A percentile compares a stretch with the other conserved stretches of the same genome.
Conservation (phyloP, 2,329 filamentous ascomycete species). For the Fusarium sp. region DNA sequence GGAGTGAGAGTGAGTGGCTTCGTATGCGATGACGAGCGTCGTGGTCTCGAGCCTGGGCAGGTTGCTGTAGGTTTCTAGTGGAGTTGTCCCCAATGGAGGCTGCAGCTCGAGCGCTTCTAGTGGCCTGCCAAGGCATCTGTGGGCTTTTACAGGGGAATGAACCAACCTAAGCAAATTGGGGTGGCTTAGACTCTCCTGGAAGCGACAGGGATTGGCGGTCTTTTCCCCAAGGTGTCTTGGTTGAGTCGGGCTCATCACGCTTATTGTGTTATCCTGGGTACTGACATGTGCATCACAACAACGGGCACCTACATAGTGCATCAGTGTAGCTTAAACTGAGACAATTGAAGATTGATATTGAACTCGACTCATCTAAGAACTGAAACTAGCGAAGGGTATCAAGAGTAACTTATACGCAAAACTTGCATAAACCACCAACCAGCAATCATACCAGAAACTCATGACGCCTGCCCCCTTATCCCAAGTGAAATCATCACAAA, state of each 20-base stretch:
- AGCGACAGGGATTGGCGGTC: constrained; percentile 29
- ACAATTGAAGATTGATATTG: constrained; percentile 1
- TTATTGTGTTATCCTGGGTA: constrained; percentile 24
- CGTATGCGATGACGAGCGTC: constrained; percentile 35
- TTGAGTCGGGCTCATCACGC: not conserved
- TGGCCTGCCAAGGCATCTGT: constrained; percentile 23
- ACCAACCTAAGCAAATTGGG: constrained; percentile 35
- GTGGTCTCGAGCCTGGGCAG: constrained; percentile 9
- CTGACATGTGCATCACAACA: constrained; percentile 15
- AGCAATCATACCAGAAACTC: constrained; percentile 9
- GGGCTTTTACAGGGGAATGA: constrained; percentile 20
- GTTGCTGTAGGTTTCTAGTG: constrained; percentile 31
- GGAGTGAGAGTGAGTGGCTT: constrained; percentile 31
- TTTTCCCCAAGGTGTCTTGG: not conserved
- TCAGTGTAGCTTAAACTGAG: not conserved
- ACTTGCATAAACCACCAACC: constrained; percentile 17
- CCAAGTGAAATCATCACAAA: constrained; percentile 6
- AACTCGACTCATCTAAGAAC: constrained; percentile 27
- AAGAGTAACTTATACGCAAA: constrained; percentile 38
- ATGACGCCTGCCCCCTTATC: constrained; percentile 25
- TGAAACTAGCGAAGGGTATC: constrained; percentile 40
- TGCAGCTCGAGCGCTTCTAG: constrained; percentile 17
- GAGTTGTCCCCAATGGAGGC: constrained; percentile 25
- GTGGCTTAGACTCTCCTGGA: constrained; percentile 37
- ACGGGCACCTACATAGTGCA: not conserved